Evolutionary conservation across 1,139 yeast genomes (phyloP).

Genomic region (Wickerhamomyces sp.): DNA sequence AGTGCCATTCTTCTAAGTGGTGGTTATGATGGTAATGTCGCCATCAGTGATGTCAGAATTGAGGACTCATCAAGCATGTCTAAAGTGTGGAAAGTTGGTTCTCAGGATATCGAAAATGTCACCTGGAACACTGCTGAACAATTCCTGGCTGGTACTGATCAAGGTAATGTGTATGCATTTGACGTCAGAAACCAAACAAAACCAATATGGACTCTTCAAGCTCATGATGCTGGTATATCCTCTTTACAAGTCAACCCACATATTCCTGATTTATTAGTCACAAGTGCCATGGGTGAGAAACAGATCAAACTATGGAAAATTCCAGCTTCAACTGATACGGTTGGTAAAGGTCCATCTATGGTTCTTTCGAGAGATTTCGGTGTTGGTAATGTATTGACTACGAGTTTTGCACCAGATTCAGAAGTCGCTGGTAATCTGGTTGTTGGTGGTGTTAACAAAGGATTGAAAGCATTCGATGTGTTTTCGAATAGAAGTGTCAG

Average conservation of each 20-base stretch:
- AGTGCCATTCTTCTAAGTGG: constrained; percentile 84
- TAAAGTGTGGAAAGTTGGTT: constrained; percentile 56
- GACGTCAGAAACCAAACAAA: constrained; percentile 67
- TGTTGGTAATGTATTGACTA: constrained; percentile 85
- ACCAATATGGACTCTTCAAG: constrained; percentile 94
- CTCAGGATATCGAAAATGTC: constrained; percentile 82
- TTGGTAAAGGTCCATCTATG: constrained; percentile 76
- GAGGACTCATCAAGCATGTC: constrained; percentile 56
- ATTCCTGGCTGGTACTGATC: constrained; percentile 88
- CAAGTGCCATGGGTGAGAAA: constrained; percentile 92
- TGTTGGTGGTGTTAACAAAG: constrained; percentile 84
- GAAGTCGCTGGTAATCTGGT: constrained; percentile 83
- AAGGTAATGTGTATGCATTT: constrained; percentile 84
- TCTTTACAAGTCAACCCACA: constrained; percentile 65
- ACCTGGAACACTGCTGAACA: constrained; percentile 66
- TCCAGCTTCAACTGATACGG: constrained; percentile 30
- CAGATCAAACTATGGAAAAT: constrained; percentile 84
- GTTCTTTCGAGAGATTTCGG: constrained; percentile 89
- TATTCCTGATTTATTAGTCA: constrained; percentile 71
- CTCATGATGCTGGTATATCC: constrained; percentile 93
- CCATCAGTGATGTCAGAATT: constrained; percentile 79
- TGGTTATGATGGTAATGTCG: constrained; percentile 83
- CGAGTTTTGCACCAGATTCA: constrained; percentile 80
- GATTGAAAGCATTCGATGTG: constrained; percentile 89
- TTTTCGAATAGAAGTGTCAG: constrained; percentile 80